Evolutionary conservation across 2,329 filamentous ascomycete species (phyloP).

Genomic region (Diaporthe vexans): DNA sequence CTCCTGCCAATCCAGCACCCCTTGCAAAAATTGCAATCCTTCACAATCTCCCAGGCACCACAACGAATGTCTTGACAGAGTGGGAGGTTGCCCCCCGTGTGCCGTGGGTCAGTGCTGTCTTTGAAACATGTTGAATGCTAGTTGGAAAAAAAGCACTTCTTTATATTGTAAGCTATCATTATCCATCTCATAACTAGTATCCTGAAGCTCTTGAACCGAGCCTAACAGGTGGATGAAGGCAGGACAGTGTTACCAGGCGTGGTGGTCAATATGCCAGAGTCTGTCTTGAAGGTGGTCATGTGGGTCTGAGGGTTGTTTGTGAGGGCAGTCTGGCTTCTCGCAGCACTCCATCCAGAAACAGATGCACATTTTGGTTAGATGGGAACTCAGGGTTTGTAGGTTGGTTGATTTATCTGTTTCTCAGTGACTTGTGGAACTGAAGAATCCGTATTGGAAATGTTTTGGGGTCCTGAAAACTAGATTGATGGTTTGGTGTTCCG

Average conservation of each 20-base stretch:
- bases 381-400: neutral
- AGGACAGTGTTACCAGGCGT: conserved; percentile 32
- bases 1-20: conserved; percentile 13
- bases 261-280: conserved; percentile 28
- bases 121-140: neutral
- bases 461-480: neutral
- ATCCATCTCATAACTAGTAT: neutral
- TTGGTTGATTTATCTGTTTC: neutral
- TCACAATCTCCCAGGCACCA: neutral
- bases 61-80: neutral
- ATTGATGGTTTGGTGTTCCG: neutral
- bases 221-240: neutral
- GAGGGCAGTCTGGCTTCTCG: conserved; percentile 3
- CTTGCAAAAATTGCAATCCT: conserved; percentile 1
- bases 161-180: neutral
- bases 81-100: neutral
- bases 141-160: neutral
- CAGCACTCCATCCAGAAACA: conserved; percentile 32
- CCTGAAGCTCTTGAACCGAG: neutral
- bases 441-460: no score
- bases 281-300: neutral
- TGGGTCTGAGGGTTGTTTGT: neutral
- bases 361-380: conserved; percentile 32
- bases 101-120: conserved; percentile 12
- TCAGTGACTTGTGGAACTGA: no score